A percentile compares a stretch with the other conserved stretches of the same genome.
Evolutionary conservation across 805 yeast genomes (phyloP).

Genomic region (Blastobotrys terrestris): DNA sequence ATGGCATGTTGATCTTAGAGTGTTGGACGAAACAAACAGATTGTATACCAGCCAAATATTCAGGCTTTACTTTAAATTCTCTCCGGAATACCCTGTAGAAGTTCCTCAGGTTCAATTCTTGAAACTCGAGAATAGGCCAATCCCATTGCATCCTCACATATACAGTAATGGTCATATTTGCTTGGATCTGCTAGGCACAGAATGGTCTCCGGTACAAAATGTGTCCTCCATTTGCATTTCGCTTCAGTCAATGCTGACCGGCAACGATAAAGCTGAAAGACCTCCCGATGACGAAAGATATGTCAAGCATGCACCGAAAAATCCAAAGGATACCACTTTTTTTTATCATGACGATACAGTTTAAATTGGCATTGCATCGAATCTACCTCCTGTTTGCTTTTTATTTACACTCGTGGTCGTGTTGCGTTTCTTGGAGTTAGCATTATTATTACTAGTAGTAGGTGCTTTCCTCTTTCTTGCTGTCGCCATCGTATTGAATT

Average conservation of each 20-base stretch:
- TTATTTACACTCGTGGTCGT: neutral
- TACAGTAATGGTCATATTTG: constrained; percentile 79
- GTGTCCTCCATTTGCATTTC: constrained; percentile 38
- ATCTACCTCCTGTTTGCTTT: neutral
- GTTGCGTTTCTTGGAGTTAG: neutral
- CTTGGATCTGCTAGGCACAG: constrained; percentile 53
- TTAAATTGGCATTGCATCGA: constrained; percentile 8
- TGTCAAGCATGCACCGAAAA: constrained; percentile 46
- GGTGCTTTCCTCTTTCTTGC: neutral
- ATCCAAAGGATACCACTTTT: constrained; percentile 47
- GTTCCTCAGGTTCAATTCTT: constrained; percentile 54
- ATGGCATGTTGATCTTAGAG: constrained; percentile 36
- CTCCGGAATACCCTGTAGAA: constrained; percentile 48
- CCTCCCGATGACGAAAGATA: constrained; percentile 55
- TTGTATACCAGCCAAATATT: constrained; percentile 36
- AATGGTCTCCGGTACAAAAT: constrained; percentile 62
- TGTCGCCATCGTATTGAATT: neutral
- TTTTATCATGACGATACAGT: constrained; percentile 54
- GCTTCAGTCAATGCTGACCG: constrained; percentile 56
- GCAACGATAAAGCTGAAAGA: constrained; percentile 40
- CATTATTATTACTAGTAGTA: neutral
- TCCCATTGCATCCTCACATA: constrained; percentile 71
- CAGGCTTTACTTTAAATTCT: constrained; percentile 39
- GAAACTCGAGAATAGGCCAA: constrained; percentile 23
- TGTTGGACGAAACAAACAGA: constrained; percentile 30